phyloP scores from a whole-genome alignment of 495 filamentous ascomycete species.

The Tuber indicum region DNA sequence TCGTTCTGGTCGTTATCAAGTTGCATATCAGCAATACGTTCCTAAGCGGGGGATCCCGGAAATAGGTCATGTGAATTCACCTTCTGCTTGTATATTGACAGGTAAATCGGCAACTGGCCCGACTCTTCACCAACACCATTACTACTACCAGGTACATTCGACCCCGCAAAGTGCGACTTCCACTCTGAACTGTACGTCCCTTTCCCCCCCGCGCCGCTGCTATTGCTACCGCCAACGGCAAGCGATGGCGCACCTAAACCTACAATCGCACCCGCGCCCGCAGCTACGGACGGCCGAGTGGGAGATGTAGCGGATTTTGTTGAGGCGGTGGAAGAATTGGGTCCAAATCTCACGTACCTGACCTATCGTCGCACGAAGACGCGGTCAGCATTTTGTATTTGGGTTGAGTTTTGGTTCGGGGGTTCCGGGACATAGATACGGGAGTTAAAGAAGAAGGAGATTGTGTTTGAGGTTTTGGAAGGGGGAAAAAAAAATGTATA shows the following conservation, averaged over 20 bases:
- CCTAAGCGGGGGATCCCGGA: not conserved
- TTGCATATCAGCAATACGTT: slow-evolving; percentile 2
- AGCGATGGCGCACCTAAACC: not conserved
- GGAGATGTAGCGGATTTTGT: slow-evolving; percentile 25
- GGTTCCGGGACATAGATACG: not conserved
- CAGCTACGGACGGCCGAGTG: slow-evolving; percentile 29
- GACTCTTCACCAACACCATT: slow-evolving; percentile 8
- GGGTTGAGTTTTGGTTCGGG: not conserved
- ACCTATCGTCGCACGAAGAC: slow-evolving; percentile 17
- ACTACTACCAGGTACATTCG: slow-evolving; percentile 2
- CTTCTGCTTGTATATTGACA: slow-evolving; percentile 41
- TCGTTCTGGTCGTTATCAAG: slow-evolving; percentile 25
- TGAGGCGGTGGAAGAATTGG: slow-evolving; percentile 17
- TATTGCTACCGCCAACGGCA: slow-evolving; percentile 12
- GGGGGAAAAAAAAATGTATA: not conserved
- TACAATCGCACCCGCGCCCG: slow-evolving; percentile 11
- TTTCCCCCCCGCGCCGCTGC: slow-evolving; percentile 11
- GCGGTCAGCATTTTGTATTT: not conserved
- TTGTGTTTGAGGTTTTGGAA: not conserved
- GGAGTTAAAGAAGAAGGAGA: not conserved
- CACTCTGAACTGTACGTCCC: slow-evolving; percentile 4
- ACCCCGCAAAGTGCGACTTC: slow-evolving; percentile 13
- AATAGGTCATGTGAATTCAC: slow-evolving; percentile 23
- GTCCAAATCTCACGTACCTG: slow-evolving; percentile 38
- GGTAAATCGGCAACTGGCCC: slow-evolving; percentile 14